Base-by-base conservation (phyloP, 1,139 yeast species). In the Sugiyamaella japonica region DNA sequence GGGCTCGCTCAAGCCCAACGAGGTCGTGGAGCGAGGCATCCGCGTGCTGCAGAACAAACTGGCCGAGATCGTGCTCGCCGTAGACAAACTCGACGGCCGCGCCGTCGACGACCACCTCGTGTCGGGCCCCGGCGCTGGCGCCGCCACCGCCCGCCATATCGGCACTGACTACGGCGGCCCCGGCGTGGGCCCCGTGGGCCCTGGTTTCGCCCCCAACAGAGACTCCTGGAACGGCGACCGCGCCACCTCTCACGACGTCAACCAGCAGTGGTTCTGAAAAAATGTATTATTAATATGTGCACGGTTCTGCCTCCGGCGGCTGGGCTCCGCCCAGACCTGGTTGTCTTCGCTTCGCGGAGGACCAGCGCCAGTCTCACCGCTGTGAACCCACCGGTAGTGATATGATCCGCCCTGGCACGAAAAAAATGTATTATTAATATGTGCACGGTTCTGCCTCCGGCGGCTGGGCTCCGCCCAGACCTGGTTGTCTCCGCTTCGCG, bases 1-100 rank as follows among this genome's bases (percentile, higher is more conserved):
- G 9, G 99, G 99, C 2, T 84, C 85, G 50, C 81, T 93, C 59
- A 81, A 89, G 50, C 96, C 97, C 0, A 87, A 90, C 66, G 96
- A 89, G 61, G 97, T 93, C 43, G 89, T 93, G 23, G 73, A 83
- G 48, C 83, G 91, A 65, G 90, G 96, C 51, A 84, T 95, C 60
- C 84, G 82, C 53, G 89, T 91, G 28, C 75, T 93, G 63, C 97
- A 90, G 71, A 85, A 85, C 72, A 93, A 93, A 72, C 82, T 95
- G 52, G 99, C 98, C 6, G 89, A 89, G 56, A 85, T 93, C 55
- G 84, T 93, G 50, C 82, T 88, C 67, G 95, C 93, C 60, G 76
- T 93, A 58, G 88, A 86, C 63, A 82, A 65, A 38, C 55, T 59
- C 44, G 68, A 63, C 38, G 54, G 50, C 10, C 28, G 51, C n/a